These are phyloP conservation scores for Termitomyces sp. DNA, from an alignment of 768 basidiomycete species.

Conservation along the genomic window DNA sequence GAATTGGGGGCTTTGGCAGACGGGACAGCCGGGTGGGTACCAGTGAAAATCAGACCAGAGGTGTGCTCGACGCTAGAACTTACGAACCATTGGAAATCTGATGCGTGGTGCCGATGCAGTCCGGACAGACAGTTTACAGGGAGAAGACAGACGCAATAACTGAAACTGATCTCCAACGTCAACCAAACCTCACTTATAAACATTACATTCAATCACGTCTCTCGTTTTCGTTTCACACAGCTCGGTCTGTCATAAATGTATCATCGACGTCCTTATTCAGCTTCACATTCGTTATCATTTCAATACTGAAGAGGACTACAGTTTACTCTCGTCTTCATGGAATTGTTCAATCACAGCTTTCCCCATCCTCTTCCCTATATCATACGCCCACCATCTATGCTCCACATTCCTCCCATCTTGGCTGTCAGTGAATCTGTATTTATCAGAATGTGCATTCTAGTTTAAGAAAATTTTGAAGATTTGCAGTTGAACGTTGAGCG, in stretches of 20 bases:
- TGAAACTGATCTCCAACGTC: slow-evolving; percentile 23
- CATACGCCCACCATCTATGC: slow-evolving; percentile 34
- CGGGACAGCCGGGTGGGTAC: slow-evolving; percentile 56
- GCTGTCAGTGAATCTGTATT: slow-evolving; percentile 17
- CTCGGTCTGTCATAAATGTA: slow-evolving; percentile 22
- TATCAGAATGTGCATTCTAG: slow-evolving; percentile 14
- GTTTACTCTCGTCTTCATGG: slow-evolving; percentile 18
- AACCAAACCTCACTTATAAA: slow-evolving; percentile 14
- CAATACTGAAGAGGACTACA: slow-evolving; percentile 28
- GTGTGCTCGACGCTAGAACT: slow-evolving; percentile 79
- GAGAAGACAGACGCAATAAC: slow-evolving; percentile 40
- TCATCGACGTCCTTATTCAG: slow-evolving; percentile 25
- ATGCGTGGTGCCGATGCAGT: slow-evolving; percentile 31
- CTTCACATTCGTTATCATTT: slow-evolving; percentile 28
- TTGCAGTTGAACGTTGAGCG: not conserved
- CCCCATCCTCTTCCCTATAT: slow-evolving; percentile 26
- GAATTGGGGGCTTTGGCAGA: slow-evolving; percentile 66
- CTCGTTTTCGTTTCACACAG: slow-evolving; percentile 7
- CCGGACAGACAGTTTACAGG: slow-evolving; percentile 42
- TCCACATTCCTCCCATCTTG: slow-evolving; percentile 14
- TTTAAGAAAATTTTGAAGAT: not conserved
- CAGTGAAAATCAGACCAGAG: slow-evolving; percentile 49
- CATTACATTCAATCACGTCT: slow-evolving; percentile 18
- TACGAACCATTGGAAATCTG: slow-evolving; percentile 87
- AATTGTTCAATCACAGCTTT: slow-evolving; percentile 27